These are phyloP conservation scores for Vitis rotundifolia DNA, from an alignment of 164 flowering plant genomes.

Conservation along the genomic window DNA sequence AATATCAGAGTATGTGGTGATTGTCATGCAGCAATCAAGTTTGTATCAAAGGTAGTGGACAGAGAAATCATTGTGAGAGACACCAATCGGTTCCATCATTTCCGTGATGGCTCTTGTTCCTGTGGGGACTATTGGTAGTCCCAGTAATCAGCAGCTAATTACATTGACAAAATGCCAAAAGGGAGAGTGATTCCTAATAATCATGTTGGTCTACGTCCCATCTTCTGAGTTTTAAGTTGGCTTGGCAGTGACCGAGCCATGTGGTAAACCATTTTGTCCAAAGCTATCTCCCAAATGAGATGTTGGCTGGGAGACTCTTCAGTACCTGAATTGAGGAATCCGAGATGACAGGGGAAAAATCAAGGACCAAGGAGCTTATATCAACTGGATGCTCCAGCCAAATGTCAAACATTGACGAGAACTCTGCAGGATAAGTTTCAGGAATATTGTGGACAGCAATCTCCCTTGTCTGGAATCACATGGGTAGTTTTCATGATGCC, in stretches of 20 bases:
- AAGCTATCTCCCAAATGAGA: neutral
- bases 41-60: conserved; percentile 44
- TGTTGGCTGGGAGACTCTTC: neutral
- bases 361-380: neutral
- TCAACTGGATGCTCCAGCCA: neutral
- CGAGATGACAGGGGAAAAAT: neutral
- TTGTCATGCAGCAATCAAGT: conserved; percentile 68
- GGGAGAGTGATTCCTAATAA: neutral
- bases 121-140: conserved; percentile 70
- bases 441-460: too few species aligned
- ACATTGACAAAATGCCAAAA: neutral
- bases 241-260: neutral
- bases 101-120: conserved; percentile 56
- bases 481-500: too few species aligned
- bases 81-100: conserved; percentile 64
- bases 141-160: neutral
- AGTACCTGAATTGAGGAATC: neutral
- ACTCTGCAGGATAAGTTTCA: too few species aligned
- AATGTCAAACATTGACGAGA: too few species aligned
- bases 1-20: conserved; percentile 70
- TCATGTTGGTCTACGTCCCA: neutral
- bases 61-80: conserved; percentile 71
- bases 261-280: neutral
- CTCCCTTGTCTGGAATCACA: too few species aligned
- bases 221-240: neutral